Evolutionary conservation across 1,139 yeast species (phyloP).

Genomic region (Yamadazyma buinensis): DNA sequence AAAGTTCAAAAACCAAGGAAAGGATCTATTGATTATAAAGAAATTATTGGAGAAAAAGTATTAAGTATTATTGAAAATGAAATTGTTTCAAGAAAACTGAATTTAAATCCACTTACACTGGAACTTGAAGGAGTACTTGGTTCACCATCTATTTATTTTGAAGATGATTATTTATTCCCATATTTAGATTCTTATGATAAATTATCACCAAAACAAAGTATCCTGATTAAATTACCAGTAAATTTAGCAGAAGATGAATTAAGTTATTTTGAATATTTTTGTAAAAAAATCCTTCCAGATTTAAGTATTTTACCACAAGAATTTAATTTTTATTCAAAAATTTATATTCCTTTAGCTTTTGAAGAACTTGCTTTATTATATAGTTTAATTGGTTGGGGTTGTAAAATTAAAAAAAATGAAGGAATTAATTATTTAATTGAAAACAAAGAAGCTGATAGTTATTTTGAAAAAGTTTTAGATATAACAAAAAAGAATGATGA

Average conservation of each 20-base stretch:
- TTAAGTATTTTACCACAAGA: constrained; percentile 27
- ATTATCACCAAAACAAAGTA: constrained; percentile 3
- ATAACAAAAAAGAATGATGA: constrained; percentile 3
- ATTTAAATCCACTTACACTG: too few relatives aligned
- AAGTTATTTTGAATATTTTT: constrained; percentile 25
- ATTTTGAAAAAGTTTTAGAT: background rate
- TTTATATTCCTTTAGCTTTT: constrained; percentile 31
- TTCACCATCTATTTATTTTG: too few relatives aligned
- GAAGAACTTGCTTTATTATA: constrained; percentile 23
- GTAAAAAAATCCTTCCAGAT: constrained; percentile 24
- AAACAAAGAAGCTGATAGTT: constrained; percentile 2
- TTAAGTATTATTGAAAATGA: background rate
- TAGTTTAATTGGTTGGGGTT: constrained; percentile 24
- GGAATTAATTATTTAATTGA: constrained; percentile 5
- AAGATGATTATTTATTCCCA: too few relatives aligned
- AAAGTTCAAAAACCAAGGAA: background rate
- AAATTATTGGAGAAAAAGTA: constrained; percentile 1
- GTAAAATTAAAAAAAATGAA: constrained; percentile 4
- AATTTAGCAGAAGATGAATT: constrained; percentile 17
- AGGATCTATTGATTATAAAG: background rate
- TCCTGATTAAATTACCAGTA: constrained; percentile 10
- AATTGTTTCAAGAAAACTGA: too few relatives aligned
- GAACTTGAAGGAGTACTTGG: too few relatives aligned
- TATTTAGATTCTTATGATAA: too few relatives aligned
- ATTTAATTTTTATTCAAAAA: constrained; percentile 24